phyloP scores from a whole-genome alignment of 805 yeast genomes.

The Tetrapisispora iriomotensis region DNA sequence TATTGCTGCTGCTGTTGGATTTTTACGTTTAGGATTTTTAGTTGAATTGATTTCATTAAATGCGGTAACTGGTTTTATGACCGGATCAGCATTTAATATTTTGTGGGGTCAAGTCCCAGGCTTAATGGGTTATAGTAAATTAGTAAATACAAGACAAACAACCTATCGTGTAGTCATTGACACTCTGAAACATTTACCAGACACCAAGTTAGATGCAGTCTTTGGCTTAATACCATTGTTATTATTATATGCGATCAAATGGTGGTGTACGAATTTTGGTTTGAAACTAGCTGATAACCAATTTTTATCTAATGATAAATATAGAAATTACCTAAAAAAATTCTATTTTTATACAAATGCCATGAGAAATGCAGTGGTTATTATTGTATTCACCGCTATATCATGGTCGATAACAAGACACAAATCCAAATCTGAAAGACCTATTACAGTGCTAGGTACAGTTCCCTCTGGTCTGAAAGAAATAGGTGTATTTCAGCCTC shows the following conservation, averaged over 20 bases:
- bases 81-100: conserved; percentile 85
- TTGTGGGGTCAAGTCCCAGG: conserved; percentile 79
- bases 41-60: conserved; percentile 85
- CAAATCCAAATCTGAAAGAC: conserved; percentile 30
- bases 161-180: conserved; percentile 62
- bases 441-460: conserved; percentile 53
- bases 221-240: conserved; percentile 73
- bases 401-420: conserved; percentile 65
- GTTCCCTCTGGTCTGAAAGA: conserved; percentile 78
- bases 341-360: conserved; percentile 63
- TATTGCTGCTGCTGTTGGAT: conserved; percentile 72
- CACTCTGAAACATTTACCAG: conserved; percentile 60
- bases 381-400: conserved; percentile 73
- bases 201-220: conserved; percentile 72
- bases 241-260: conserved; percentile 66
- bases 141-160: conserved; percentile 62
- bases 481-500: conserved; percentile 63
- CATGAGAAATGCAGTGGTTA: conserved; percentile 71
- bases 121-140: conserved; percentile 64
- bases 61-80: conserved; percentile 90
- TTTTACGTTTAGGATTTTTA: conserved; percentile 76
- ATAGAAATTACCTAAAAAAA: conserved; percentile 20
- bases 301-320: conserved; percentile 8
- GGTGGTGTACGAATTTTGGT: conserved; percentile 41
- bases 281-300: conserved; percentile 54